Base-by-base conservation (phyloP, 2,329 filamentous ascomycete genomes). In the Ascochyta koolunga region DNA sequence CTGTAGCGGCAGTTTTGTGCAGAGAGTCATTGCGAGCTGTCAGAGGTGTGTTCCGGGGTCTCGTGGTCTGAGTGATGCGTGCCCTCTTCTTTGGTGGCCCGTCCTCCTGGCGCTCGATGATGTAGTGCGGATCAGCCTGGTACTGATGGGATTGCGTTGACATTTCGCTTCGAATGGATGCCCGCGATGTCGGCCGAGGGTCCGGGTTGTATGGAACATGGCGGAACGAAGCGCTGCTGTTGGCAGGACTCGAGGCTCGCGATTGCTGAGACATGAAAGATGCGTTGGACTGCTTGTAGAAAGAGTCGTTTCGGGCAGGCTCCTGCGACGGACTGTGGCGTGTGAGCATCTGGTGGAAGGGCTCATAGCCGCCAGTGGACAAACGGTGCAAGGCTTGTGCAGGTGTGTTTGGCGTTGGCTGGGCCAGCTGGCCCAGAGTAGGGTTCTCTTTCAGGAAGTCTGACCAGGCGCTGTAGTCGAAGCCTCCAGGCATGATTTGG, bases 1-100 rank as follows among this genome's bases (percentile, higher is more conserved):
- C 89, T 15, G 90, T 96, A 71, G 91, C 96, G 40, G 93, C 93
- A 56, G 90, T 88, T n/a, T 96, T 91, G 42, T 93, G 85, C 22
- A 98, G 80, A 3, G 91, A 96, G 42, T 95, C 91, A 9, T 87
- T 84, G 25, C 86, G 87, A 33, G 85, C 82, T 45, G 88, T 89
- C 65, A 97, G 89, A 19, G 85, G 86, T 58, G 82, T 84, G 62
- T 85, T 88, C 44, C 87, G 86, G n/a, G 86, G 86, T 77, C 87
- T 88, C 59, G 89, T 86, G 11, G 88, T 84, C 68, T 88, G 85
- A 18, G 86, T 91, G 21, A 89, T 85, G 68, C 91, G 95, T 29
- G 88, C 92, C 66, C 93, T 84, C 76, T 96, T 97, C 66, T 86
- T 89, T 59, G 82, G 79, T 22, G 83, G 83, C 5, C 80, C 80